phyloP scores from a whole-genome alignment of 2,329 filamentous ascomycete species.

The Cladosporium phlei region DNA sequence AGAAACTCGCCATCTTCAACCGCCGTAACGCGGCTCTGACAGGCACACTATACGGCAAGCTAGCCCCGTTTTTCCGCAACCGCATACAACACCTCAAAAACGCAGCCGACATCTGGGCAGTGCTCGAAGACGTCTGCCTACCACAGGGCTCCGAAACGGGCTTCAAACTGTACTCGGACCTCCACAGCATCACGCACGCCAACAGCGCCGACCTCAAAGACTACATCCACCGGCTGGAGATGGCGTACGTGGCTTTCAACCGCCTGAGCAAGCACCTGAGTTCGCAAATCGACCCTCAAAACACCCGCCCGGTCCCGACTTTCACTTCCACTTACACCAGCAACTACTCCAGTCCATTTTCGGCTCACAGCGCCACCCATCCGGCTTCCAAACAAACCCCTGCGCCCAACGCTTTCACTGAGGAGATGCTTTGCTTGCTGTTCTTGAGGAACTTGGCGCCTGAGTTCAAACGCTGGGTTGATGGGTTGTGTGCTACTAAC shows the following conservation, averaged over 20 bases:
- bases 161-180: constrained; percentile 23
- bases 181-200: constrained; percentile 23
- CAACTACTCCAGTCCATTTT: background rate
- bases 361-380: background rate
- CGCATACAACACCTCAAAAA: constrained; percentile 21
- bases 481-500: constrained; percentile 25
- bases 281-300: background rate
- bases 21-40: constrained; percentile 28
- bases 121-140: constrained; percentile 27
- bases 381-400: constrained; percentile 8
- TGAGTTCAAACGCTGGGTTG: constrained; percentile 22
- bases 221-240: constrained; percentile 26
- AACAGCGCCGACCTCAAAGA: constrained; percentile 21
- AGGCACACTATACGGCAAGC: constrained; percentile 21
- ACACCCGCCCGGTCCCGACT: background rate
- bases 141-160: constrained; percentile 27
- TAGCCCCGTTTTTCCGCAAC: constrained; percentile 24
- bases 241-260: constrained; percentile 24
- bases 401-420: constrained; percentile 19
- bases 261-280: constrained; percentile 17
- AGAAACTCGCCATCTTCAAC: constrained; percentile 30
- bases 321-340: background rate
- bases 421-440: constrained; percentile 28
- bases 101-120: constrained; percentile 25
- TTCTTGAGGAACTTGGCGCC: constrained; percentile 27